Evolutionary conservation across 2,329 filamentous ascomycete genomes (phyloP), one percentile per base, ranked within the genome.

Genomic region (Chrysoporthe austroafricana): DNA sequence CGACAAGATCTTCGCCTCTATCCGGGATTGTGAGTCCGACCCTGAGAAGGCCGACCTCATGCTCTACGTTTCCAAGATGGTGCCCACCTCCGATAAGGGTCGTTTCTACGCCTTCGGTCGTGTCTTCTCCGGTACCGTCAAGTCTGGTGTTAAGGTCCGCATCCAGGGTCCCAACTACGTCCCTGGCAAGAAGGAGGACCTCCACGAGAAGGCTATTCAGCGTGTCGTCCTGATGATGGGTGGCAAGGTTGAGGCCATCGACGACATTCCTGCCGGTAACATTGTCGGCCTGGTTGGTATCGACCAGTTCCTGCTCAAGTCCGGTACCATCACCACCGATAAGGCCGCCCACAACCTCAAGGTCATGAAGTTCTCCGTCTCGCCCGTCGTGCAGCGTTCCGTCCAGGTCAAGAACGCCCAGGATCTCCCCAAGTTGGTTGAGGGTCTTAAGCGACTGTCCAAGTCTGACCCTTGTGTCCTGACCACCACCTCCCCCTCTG

Each of bases 291-390:
- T 99, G 78, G 96, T 99, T 80, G 96, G 96, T 91, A 93, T 99
- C 77, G 96, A 99, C 83, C 96, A 99, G 90, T 99, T 98, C 93
- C 88, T 99, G 88, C 94, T 99, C 88, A 99, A 99, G 91, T 98
- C 96, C 82, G 96, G 96, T 91, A 99, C 96, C 79, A 92, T 99
- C 77, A 97, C 94, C 84, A 98, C 95, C 81, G 90, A 88, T 80
- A 96, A 99, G 76, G 96, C 93, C 74, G 95, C 96, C 81, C 96
- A 99, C 91, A 99, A 99, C 91, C 86, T 99, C 79, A 98, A 98
- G 91, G 96, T 99, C 86, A 99, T 99, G 96, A 98, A 97, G 89
- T 99, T 99, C 92, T 99, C 96, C 79, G 96, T 99, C 82, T 98
- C 96, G 70, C 96, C 96, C 77, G 96, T 99, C 85, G 96, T 99